Evolutionary conservation across 2,329 filamentous ascomycete species (phyloP), one percentile per base, ranked within the genome.

Genomic region (Zymoseptoria brevis): DNA sequence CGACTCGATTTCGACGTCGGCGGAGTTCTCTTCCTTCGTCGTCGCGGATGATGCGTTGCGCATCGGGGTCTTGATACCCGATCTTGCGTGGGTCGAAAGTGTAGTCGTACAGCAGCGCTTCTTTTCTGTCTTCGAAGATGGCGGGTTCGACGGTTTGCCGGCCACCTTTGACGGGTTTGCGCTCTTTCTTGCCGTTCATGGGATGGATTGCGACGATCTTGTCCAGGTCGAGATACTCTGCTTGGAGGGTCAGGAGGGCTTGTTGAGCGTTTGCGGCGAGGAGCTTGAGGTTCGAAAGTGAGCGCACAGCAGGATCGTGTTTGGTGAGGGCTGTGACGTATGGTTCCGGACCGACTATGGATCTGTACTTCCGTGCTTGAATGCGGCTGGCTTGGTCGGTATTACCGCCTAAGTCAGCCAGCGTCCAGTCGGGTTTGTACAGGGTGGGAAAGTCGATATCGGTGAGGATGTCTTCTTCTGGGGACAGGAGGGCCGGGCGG

Each of bases 21-120:
- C 79, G 73, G 2, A 81, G 70, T 66, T 80, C 78, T 56, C 78
- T 73, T 19, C 77, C 77, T 57, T 75, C 74, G 29, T 71, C 74
- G 49, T 79, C 77, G 56, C 75, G 73, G 2, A 77, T 73, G 53
- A 77, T 74, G 35, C 75, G 72, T 62, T 86, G 83, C 1, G 75
- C 69, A 59, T 83, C 83, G 0, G 83, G 81, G 66, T 85, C 80
- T 63, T 85, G 83, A 56, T 72, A 74, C n/a, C 79, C 78, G 51
- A 74, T 65, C 59, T 77, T 79, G 64, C 80, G 80, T 0, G 79
- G 71, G 61, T 83, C 81, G 67, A 82, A 82, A 35, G 76, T 77
- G 68, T 85, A 86, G 57, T 81, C 81, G 67, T 86, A 86, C 0
- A 86, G 72, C 59, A 80, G 79, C 1, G 83, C 79, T 72, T 86